Base-by-base conservation (phyloP, 2,329 filamentous ascomycete genomes). In the Hypocrella siamensis region DNA sequence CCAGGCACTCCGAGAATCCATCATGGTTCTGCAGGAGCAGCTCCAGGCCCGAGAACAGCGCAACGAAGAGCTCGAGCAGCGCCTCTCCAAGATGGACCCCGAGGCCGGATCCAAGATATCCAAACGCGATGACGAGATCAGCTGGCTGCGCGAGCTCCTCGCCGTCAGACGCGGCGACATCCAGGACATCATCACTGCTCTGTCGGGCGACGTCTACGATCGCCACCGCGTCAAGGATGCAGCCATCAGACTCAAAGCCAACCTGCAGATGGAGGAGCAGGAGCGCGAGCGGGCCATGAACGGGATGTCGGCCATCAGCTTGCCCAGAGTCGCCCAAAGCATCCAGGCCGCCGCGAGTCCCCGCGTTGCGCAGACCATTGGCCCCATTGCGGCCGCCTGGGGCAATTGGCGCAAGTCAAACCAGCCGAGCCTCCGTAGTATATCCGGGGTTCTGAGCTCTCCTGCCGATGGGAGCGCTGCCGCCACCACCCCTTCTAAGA, bases 221-320 rank as follows among this genome's bases (percentile, higher is more conserved):
- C 72, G 74, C 35, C 74, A 84, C 39, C 68, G 71, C 5, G 80
- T 94, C 40, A 82, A 81, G 45, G 86, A 96, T 49, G 85, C 86
- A 5, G 82, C 84, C 22, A 96, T 96, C 44, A 79, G 90, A 32
- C 75, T 98, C 38, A 83, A 84, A 51, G 83, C 90, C 11, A 94
- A 93, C 47, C 65, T 98, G 22, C 84, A 96, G 51, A 98, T 98
- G 90, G 88, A 98, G 54, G 82, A 92, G 50, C 84, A 93, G 51
- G 86, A 94, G 56, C 82, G 84, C 31, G 88, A 96, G 53, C 72
- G 90, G 37, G 77, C 83, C 1, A 70, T 82, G 57, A 75, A 79
- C 33, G 76, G 76, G 30, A 71, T 70, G 11, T 79, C 74, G 6
- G 62, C 71, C 18, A 65, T 77, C 38, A 71, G 65, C 33, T 63